Evolutionary conservation across 306 rosid genomes (phyloP), one percentile per base, ranked within the genome.

Genomic region (Pyrus betulifolia): DNA sequence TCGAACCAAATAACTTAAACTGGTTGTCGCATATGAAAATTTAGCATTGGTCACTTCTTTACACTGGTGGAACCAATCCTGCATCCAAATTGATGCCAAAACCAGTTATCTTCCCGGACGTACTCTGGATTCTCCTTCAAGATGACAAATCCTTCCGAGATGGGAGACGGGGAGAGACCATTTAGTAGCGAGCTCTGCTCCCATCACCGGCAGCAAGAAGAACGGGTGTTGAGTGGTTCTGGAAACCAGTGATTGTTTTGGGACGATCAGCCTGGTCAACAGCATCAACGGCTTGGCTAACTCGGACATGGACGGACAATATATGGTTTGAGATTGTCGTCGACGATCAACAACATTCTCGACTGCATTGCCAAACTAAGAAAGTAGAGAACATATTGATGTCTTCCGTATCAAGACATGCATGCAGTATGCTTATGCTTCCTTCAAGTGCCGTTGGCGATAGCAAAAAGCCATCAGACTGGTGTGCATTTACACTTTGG

Each of bases 331-430:
- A 89, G 87, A 81, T 84, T 85, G 78, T 91, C 97, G 18, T 93
- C 98, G 81, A 96, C 96, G 3, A 98, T 96, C 85, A 96, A 67
- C 85, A 96, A 84, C 98, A 96, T 96, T 82, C 99, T 88, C 65
- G 99, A 98, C 99, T 96, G 98, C 96, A 96, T 96, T 59, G 98
- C 99, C 90, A 96, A 84, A 74, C 89, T 91, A n/a, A 96, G 91
- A 88, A 93, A 96, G 89, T 93, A 93, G 45, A 96, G 98, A 78
- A 96, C 87, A 96, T 76, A 58, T 93, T 84, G 8, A 96, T 79
- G 70, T 97, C 88, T 76, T 91, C 89, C 99, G 92, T 86, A 64
- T 96, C 99, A 7, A 96, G 98, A 88, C 99, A 93, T 75, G 99
- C 94, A 52, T 96, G 99, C 83, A 93, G 64, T 91, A 90, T 84